Evolutionary conservation across 2,329 filamentous ascomycete species (phyloP).

Genomic region (Colletotrichum eremochloae): DNA sequence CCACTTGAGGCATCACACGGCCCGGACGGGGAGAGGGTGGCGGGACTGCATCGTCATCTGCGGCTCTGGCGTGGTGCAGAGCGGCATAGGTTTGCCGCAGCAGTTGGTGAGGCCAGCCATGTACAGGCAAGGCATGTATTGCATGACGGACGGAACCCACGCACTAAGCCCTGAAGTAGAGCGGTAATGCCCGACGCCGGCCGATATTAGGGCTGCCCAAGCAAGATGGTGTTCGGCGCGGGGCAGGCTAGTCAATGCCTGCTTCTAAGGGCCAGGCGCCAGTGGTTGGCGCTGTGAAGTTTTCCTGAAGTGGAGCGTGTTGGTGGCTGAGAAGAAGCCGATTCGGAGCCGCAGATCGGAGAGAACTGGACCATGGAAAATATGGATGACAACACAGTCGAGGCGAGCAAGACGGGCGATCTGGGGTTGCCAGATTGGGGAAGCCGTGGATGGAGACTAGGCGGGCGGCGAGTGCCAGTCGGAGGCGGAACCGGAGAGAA

Average conservation of each 20-base stretch:
- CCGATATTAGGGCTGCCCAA: constrained; percentile 12
- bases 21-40: constrained; percentile 23
- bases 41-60: constrained; percentile 5
- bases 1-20: constrained; percentile 23
- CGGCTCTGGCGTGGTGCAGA: constrained; percentile 16
- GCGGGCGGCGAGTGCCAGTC: constrained; percentile 10
- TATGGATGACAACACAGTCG: constrained; percentile 10
- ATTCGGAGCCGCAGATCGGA: constrained; percentile 27
- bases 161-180: neutral
- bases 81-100: neutral
- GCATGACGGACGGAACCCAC: neutral
- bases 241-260: constrained; percentile 23
- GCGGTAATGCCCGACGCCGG: constrained; percentile 24
- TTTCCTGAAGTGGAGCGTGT: constrained; percentile 9
- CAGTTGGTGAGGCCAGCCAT: neutral
- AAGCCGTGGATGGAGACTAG: constrained; percentile 3
- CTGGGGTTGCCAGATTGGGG: constrained; percentile 7
- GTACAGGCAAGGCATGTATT: neutral
- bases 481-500: neutral
- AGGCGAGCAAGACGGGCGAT: constrained; percentile 20
- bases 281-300: constrained; percentile 11
- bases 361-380: constrained; percentile 2
- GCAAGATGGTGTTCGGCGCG: neutral
- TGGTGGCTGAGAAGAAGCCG: constrained; percentile 24
- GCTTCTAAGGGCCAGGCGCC: constrained; percentile 11